phyloP scores from a whole-genome alignment of 768 basidiomycete species.

The Leccinum barrowsii region DNA sequence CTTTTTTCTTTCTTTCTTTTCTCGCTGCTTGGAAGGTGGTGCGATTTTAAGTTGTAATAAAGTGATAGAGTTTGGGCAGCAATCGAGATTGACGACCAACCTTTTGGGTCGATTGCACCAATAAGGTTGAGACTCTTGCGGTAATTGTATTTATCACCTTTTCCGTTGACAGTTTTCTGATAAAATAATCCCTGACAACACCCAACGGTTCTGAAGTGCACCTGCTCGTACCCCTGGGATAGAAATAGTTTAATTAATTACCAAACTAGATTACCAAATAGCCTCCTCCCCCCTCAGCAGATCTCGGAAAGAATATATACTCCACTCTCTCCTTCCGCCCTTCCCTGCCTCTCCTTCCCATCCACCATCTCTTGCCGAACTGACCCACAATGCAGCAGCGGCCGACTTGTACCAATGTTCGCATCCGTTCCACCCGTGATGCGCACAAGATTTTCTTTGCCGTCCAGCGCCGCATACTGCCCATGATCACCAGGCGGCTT shows the following conservation, averaged over 20 bases:
- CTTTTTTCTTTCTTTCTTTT: background rate
- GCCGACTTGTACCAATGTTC: constrained; percentile 68
- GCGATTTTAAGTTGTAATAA: constrained; percentile 48
- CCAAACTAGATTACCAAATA: constrained; percentile 32
- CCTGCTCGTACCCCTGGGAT: constrained; percentile 14
- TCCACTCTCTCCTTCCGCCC: constrained; percentile 18
- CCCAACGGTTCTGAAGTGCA: constrained; percentile 1
- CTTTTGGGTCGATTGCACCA: constrained; percentile 38
- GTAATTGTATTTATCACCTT: constrained; percentile 20
- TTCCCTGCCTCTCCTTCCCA: constrained; percentile 7
- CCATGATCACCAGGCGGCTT: constrained; percentile 72
- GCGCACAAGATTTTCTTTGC: constrained; percentile 81
- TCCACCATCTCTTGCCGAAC: constrained; percentile 11
- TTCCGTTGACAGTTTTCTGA: constrained; percentile 27
- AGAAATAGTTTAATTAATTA: constrained; percentile 38
- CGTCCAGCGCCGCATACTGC: constrained; percentile 56
- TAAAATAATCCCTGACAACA: constrained; percentile 21
- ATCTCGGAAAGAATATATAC: constrained; percentile 35
- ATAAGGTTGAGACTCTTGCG: constrained; percentile 32
- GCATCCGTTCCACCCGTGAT: constrained; percentile 74
- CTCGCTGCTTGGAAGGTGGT: constrained; percentile 9
- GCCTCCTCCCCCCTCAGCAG: constrained; percentile 22
- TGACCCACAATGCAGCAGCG: constrained; percentile 48
- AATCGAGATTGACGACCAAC: constrained; percentile 44
- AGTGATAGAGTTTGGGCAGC: constrained; percentile 47